These are phyloP conservation scores for Lichina pygmaea DNA, from an alignment of 495 filamentous ascomycete genomes.

Conservation along the genomic window DNA sequence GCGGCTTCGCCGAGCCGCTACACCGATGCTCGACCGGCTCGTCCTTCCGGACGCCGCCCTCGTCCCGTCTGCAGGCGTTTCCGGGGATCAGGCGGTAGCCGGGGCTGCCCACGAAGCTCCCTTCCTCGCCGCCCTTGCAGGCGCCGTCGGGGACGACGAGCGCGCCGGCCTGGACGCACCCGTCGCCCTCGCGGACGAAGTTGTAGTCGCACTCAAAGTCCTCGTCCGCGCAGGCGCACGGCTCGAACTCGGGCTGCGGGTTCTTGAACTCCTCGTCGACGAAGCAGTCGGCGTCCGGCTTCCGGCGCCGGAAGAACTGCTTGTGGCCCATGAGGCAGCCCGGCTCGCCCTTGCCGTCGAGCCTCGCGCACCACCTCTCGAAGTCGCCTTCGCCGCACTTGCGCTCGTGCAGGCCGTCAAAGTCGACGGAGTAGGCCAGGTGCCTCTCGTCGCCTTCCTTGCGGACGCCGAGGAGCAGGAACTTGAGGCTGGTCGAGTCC, in stretches of 20 bases:
- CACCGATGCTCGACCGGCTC: slow-evolving; percentile 30
- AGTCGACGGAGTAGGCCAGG: slow-evolving; percentile 51
- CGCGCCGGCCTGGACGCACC: slow-evolving; percentile 32
- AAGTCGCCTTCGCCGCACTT: slow-evolving; percentile 63
- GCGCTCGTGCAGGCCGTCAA: slow-evolving; percentile 49
- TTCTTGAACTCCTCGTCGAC: slow-evolving; percentile 65
- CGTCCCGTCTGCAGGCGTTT: slow-evolving; percentile 43
- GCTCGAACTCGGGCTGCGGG: slow-evolving; percentile 28
- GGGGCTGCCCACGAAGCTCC: slow-evolving; percentile 57
- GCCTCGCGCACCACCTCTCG: slow-evolving; percentile 63
- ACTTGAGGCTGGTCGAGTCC: slow-evolving; percentile 77
- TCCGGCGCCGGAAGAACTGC: slow-evolving; percentile 57
- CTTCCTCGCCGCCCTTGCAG: slow-evolving; percentile 33
- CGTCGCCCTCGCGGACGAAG: slow-evolving; percentile 38
- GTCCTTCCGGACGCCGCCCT: slow-evolving; percentile 25
- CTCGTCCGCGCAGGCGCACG: slow-evolving; percentile 50
- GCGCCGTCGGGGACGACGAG: slow-evolving; percentile 24
- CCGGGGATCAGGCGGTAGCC: slow-evolving; percentile 85
- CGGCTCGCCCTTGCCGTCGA: slow-evolving; percentile 51
- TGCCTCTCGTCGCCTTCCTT: slow-evolving; percentile 19
- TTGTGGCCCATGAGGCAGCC: slow-evolving; percentile 88
- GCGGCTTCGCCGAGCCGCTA: slow-evolving; percentile 17
- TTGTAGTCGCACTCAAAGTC: slow-evolving; percentile 95
- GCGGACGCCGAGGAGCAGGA: slow-evolving; percentile 35
- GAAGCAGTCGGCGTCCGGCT: slow-evolving; percentile 68